Evolutionary conservation across 208 protist genomes (phyloP).

Genomic region (Lotmaria passim): DNA sequence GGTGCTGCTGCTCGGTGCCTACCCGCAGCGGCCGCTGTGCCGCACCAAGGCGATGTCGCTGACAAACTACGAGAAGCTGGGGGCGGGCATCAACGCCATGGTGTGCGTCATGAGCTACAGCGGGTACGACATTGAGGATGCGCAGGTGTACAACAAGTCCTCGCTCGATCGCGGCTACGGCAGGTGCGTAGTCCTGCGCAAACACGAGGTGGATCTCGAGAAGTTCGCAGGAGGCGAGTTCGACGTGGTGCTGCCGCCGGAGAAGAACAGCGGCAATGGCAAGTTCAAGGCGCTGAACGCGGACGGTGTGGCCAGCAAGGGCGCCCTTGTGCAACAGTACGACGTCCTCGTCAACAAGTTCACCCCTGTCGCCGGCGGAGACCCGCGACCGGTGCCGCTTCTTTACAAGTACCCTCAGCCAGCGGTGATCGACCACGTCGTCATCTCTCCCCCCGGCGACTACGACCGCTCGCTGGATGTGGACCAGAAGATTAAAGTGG

Average conservation of each 20-base stretch:
- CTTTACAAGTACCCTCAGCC: slow-evolving; percentile 94
- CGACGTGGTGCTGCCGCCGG: slow-evolving; percentile 75
- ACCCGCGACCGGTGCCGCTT: slow-evolving; percentile 69
- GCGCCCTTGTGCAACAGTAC: slow-evolving; percentile 85
- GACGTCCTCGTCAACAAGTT: slow-evolving; percentile 97
- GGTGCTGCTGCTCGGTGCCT: slow-evolving; percentile 97
- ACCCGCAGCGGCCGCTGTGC: slow-evolving; percentile 98
- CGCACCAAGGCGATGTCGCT: slow-evolving; percentile 97
- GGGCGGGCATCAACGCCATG: slow-evolving; percentile 99
- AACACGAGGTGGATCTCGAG: slow-evolving; percentile 86
- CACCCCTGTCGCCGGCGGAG: slow-evolving; percentile 55
- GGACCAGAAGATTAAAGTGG: slow-evolving; percentile 95
- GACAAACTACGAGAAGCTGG: slow-evolving; percentile 96
- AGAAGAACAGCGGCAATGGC: slow-evolving; percentile 48
- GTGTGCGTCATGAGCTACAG: slow-evolving; percentile 99
- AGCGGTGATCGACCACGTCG: slow-evolving; percentile 95
- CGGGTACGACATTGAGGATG: slow-evolving; percentile 99
- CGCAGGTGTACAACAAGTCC: slow-evolving; percentile 98
- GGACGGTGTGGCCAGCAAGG: slow-evolving; percentile 94
- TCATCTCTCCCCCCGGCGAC: slow-evolving; percentile 89
- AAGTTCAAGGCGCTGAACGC: slow-evolving; percentile 89
- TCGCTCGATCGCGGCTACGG: slow-evolving; percentile 98
- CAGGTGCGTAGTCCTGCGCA: slow-evolving; percentile 93
- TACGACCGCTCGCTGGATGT: slow-evolving; percentile 84
- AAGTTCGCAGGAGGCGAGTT: slow-evolving; percentile 69